phyloP scores from a whole-genome alignment of 2,329 filamentous ascomycete genomes.

The Lithohypha guttulata region DNA sequence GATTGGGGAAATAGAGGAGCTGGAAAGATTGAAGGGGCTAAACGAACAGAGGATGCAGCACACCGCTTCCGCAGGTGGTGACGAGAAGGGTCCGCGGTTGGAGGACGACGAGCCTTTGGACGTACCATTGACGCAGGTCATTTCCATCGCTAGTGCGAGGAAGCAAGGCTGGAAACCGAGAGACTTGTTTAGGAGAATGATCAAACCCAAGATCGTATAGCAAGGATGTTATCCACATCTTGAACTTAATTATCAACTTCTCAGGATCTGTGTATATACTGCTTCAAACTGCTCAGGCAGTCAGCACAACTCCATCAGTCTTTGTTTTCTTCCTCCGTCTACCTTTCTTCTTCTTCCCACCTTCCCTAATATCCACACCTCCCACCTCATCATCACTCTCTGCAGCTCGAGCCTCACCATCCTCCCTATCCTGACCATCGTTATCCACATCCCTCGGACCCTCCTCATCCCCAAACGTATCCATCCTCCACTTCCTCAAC shows the following conservation, averaged over 20 bases:
- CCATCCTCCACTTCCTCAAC: conserved; percentile 71
- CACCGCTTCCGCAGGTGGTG: neutral
- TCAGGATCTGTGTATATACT: no score
- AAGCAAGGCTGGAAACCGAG: conserved; percentile 11
- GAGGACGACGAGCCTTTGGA: neutral
- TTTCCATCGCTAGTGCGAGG: neutral
- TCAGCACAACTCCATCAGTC: neutral
- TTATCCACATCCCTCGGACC: conserved; percentile 27
- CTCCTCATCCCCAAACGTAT: conserved; percentile 53
- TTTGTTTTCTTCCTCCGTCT: conserved; percentile 31
- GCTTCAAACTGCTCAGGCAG: neutral
- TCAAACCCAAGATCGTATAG: conserved; percentile 11
- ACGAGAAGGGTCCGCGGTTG: neutral
- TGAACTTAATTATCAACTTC: no score
- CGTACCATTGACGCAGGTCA: conserved; percentile 5
- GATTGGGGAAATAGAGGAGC: conserved; percentile 25
- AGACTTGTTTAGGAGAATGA: conserved; percentile 13
- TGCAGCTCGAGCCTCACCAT: conserved; percentile 15
- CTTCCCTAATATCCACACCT: conserved; percentile 34
- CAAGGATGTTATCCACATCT: no score
- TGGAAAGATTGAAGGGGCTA: neutral
- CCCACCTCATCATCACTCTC: conserved; percentile 21
- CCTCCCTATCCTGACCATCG: conserved; percentile 4
- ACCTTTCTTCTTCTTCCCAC: conserved; percentile 35
- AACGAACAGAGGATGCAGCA: neutral